phyloP scores from a whole-genome alignment of 345 rosid species.

The Populus davidiana region DNA sequence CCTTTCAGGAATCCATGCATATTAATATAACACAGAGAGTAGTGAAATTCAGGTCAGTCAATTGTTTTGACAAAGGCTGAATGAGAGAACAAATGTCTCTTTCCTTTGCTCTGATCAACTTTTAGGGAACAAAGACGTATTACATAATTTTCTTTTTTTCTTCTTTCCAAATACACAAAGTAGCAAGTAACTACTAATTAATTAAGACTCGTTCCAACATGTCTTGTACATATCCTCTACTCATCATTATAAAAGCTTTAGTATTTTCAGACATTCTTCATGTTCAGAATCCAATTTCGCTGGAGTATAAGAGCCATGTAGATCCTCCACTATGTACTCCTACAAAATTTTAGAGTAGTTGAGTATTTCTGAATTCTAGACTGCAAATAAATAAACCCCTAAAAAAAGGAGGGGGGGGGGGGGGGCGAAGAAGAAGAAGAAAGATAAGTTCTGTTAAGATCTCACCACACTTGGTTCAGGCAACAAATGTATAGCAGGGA shows the following conservation, averaged over 20 bases:
- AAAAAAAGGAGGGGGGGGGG: not conserved
- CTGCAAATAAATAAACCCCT: too few relatives aligned
- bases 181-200: not conserved
- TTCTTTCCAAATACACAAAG: not conserved
- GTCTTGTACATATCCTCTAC: not conserved
- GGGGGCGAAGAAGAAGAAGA: not conserved
- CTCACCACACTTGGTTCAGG: not conserved
- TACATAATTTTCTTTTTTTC: not conserved
- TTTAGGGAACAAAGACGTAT: not conserved
- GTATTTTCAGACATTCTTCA: conserved; percentile 64
- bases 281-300: conserved; percentile 81
- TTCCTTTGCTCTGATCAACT: not conserved
- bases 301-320: conserved; percentile 72
- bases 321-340: conserved; percentile 93
- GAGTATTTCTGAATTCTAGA: not conserved
- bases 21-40: not conserved
- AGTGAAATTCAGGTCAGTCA: not conserved
- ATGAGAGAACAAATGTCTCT: not conserved
- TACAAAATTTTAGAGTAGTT: conserved; percentile 16
- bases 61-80: not conserved
- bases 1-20: not conserved
- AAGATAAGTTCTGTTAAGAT: not conserved
- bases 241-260: conserved; percentile 62
- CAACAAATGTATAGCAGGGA: not conserved
- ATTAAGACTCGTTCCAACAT: not conserved